Evolutionary conservation across 495 filamentous ascomycete species (phyloP), one percentile per base, ranked within the genome.

Genomic region (Xanthoparmelia taractica): DNA sequence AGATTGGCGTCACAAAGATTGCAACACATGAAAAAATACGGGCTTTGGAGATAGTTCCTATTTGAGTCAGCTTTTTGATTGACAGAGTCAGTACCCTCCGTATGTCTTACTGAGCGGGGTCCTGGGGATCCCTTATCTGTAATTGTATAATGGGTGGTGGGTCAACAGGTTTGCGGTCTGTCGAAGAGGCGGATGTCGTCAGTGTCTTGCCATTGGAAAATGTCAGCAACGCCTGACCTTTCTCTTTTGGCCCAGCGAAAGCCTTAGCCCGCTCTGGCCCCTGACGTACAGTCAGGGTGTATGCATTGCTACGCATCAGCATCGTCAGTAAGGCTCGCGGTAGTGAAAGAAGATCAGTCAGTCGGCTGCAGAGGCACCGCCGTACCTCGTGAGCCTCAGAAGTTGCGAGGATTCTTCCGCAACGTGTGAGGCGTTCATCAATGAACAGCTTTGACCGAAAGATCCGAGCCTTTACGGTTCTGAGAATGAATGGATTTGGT

Each of bases 161-260:
- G 71, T 98, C 94, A 70, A 98, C 86, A 4, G 94, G 91, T 74
- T 96, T 96, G 67, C 94, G 87, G 68, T 91, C 94, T 96, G 76
- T 34, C 57, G 34, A 40, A 6, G 41, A 36, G 43, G 57, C 52
- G 57, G 25, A 33, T 10, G 25, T 37, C 31, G n/a, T 48, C 58
- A 48, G 60, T 47, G 17, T 38, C 13, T 55, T n/a, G 31, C n/a
- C 20, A 11, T 34, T 31, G 31, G 13, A 59, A 38, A 25, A 36
- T 34, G 20, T 33, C 29, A 33, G 50, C 15, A 45, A 45, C 27
- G 25, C 2, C 52, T 34, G 68, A 81, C 78, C 77, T 73, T 86
- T 86, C 63, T 85, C 84, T 70, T 86, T 85, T 48, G 79, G 77
- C 37, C 82, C 76, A 47, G 80, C 77, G 48, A 63, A 65, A 56